Evolutionary conservation across 1,284 basidiomycete genomes (phyloP), one percentile per base, ranked within the genome.

Genomic region (Coriolopsis trogii): DNA sequence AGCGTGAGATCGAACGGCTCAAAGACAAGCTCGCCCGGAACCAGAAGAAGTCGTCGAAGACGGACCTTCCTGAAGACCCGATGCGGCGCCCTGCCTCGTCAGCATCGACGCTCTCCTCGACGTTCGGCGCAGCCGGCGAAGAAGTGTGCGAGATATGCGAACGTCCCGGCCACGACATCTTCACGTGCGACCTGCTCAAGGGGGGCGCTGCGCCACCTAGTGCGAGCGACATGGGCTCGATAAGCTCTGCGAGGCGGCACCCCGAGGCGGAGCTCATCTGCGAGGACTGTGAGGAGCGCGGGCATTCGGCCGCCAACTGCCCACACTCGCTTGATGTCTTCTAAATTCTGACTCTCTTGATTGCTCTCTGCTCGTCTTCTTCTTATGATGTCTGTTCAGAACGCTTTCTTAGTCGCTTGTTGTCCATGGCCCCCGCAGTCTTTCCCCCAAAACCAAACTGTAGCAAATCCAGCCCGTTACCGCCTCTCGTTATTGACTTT

Each of bases 141-240:
- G 73, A 76, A 21, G 77, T 87, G 6, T 93, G 91, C 70, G 91
- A 93, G 67, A 89, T 93, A 34, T 94, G 91, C 70, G 89, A 92
- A 68, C 76, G 80, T 57, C 82, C 82, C 0, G 90, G 88, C 3
- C 91, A 93, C 65, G 90, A 93, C 63, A 89, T 91, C 51, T 90
- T 91, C 68, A 85, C 79, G 34, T 93, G 90, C 64, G 82, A 84
- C 58, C 74, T 90, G 38, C 71, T 83, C 18, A 77, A 77, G 53
- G 78, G 74, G 40, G 75, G 73, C 24, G 52, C 57, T 3, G 52
- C 49, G 34, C 58, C 57, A 25, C 60, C 61, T 18, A 53, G 49
- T 40, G 40, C 57, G 38, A 51, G 47, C 45, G 21, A 45, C 16
- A 30, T 50, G 26, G 42, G 47, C 43, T 33, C 48, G 21, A 30